These are phyloP conservation scores for Micromonas commoda DNA, from an alignment of 139 green algal species.

Conservation along the genomic window DNA sequence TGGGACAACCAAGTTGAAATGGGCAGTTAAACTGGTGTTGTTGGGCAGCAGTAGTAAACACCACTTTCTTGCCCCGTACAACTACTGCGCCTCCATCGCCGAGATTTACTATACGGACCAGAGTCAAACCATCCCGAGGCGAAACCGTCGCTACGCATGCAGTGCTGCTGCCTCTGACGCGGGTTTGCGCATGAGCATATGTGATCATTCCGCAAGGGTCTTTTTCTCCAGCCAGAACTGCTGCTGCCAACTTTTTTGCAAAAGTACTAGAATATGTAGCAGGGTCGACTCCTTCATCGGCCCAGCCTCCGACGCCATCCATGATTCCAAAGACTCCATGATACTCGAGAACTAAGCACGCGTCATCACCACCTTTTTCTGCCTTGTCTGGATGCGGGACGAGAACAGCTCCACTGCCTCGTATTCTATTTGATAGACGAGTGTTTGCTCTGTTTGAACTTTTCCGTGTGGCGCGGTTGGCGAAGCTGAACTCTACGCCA, in stretches of 20 bases:
- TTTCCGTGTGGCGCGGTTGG: too few species aligned
- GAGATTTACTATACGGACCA: conserved; percentile 49
- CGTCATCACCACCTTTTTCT: conserved; percentile 74
- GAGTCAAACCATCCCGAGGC: conserved; percentile 26
- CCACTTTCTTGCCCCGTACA: conserved; percentile 46
- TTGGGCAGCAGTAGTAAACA: conserved; percentile 75
- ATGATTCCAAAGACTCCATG: conserved; percentile 64
- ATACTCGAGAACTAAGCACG: conserved; percentile 63
- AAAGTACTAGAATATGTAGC: conserved; percentile 46
- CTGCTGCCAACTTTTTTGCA: background rate
- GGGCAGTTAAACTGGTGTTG: conserved; percentile 99
- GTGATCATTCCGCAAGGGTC: background rate
- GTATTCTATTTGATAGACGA: too few species aligned
- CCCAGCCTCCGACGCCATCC: conserved; percentile 84
- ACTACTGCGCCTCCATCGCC: conserved; percentile 76
- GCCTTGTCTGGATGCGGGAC: conserved; percentile 75
- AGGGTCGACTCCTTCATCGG: conserved; percentile 71
- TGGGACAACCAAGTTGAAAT: conserved; percentile 52
- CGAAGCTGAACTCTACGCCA: too few species aligned
- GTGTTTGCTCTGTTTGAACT: too few species aligned
- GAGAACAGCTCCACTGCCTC: too few species aligned
- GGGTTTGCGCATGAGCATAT: background rate
- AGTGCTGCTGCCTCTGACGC: conserved; percentile 58
- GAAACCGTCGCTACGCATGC: conserved; percentile 47
- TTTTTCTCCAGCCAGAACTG: background rate